phyloP scores from a whole-genome alignment of 495 filamentous ascomycete species.

The Lasiosphaeria ovina region DNA sequence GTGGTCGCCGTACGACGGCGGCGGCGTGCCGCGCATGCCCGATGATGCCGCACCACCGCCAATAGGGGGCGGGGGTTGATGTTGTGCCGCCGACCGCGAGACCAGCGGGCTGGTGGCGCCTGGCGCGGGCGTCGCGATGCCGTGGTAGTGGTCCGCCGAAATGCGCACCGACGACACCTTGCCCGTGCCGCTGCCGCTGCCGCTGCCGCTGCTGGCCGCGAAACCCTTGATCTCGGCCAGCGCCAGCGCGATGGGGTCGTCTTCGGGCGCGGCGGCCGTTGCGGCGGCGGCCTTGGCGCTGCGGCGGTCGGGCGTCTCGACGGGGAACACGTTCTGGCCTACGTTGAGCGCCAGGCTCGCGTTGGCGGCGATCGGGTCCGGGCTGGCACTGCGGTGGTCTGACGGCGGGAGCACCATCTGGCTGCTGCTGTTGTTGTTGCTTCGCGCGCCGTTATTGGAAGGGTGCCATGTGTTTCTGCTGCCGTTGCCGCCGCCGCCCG shows the following conservation, averaged over 20 bases:
- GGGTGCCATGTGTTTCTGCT: slow-evolving; percentile 63
- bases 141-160: slow-evolving; percentile 91
- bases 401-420: slow-evolving; percentile 33
- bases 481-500: slow-evolving; percentile 35
- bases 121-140: slow-evolving; percentile 79
- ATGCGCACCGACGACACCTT: slow-evolving; percentile 76
- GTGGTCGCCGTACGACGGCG: slow-evolving; percentile 76
- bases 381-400: slow-evolving; percentile 52
- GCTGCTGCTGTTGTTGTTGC: slow-evolving; percentile 18
- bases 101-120: slow-evolving; percentile 33
- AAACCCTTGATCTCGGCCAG: slow-evolving; percentile 89
- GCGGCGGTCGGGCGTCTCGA: slow-evolving; percentile 72
- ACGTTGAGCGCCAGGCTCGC: slow-evolving; percentile 95
- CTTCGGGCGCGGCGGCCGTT: slow-evolving; percentile 37
- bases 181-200: background rate
- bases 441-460: slow-evolving; percentile 23
- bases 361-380: slow-evolving; percentile 89
- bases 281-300: slow-evolving; percentile 32
- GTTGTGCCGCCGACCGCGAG: slow-evolving; percentile 24
- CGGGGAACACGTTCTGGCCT: slow-evolving; percentile 94
- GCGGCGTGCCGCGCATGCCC: slow-evolving; percentile 66
- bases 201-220: slow-evolving; percentile 37
- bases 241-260: slow-evolving; percentile 85
- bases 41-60: slow-evolving; percentile 45
- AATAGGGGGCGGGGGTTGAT: slow-evolving; percentile 44